Evolutionary conservation across 2,329 filamentous ascomycete species (phyloP).

Genomic region (Fusarium euwallaceae): DNA sequence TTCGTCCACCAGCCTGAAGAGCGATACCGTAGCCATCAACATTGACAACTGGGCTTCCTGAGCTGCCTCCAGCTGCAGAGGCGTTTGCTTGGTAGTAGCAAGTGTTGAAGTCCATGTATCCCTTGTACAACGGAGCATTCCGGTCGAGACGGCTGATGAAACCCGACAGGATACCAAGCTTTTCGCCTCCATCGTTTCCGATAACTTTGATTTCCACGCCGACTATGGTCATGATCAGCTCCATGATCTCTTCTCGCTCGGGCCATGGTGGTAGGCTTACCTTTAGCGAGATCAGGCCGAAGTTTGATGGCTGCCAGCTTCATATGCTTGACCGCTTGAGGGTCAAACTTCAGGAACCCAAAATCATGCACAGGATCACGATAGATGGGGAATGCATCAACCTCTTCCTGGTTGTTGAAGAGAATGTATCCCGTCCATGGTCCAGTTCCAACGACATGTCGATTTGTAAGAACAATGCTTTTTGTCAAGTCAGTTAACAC

Average conservation of each 20-base stretch:
- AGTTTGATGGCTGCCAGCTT: slow-evolving; percentile 65
- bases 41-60: slow-evolving; percentile 96
- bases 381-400: slow-evolving; percentile 95
- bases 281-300: slow-evolving; percentile 27
- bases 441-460: slow-evolving; percentile 93
- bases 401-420: slow-evolving; percentile 98
- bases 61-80: slow-evolving; percentile 94
- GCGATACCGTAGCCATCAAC: slow-evolving; percentile 85
- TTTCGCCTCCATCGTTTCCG: slow-evolving; percentile 32
- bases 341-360: slow-evolving; percentile 95
- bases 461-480: slow-evolving; percentile 75
- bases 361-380: slow-evolving; percentile 99
- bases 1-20: slow-evolving; percentile 91
- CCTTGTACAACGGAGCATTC: slow-evolving; percentile 97
- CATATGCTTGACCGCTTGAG: slow-evolving; percentile 97
- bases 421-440: slow-evolving; percentile 98
- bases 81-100: slow-evolving; percentile 98
- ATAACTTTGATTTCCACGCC: slow-evolving; percentile 36
- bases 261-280: background rate
- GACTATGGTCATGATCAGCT: background rate
- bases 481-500: background rate
- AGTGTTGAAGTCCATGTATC: slow-evolving; percentile 96
- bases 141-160: slow-evolving; percentile 96
- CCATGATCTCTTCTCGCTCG: background rate
- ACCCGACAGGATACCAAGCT: slow-evolving; percentile 70